Evolutionary conservation across 2,329 filamentous ascomycete genomes (phyloP).

Genomic region (Exophiala aquamarina): DNA sequence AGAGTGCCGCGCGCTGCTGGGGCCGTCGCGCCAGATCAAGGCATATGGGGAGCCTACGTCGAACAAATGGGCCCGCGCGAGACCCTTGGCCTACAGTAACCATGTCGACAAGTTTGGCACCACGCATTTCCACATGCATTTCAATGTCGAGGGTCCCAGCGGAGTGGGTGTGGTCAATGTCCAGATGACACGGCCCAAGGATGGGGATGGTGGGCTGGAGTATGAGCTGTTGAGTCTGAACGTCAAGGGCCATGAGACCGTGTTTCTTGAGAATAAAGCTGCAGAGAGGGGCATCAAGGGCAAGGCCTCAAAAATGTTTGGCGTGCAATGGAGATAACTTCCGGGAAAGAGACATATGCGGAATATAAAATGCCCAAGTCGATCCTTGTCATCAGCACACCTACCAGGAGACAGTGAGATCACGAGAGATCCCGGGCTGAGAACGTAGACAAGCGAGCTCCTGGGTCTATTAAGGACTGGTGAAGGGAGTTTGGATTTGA

Average conservation of each 20-base stretch:
- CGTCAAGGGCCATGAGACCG: slow-evolving; percentile 56
- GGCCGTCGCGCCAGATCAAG: slow-evolving; percentile 70
- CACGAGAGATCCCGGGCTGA: too few species aligned
- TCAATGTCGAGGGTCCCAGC: slow-evolving; percentile 76
- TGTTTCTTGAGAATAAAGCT: slow-evolving; percentile 46
- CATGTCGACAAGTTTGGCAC: slow-evolving; percentile 72
- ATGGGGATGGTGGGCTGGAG: slow-evolving; percentile 66
- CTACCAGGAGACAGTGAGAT: too few species aligned
- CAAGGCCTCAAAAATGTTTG: slow-evolving; percentile 50
- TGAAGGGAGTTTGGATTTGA: too few species aligned
- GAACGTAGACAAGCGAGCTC: too few species aligned
- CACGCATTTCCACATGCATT: slow-evolving; percentile 81
- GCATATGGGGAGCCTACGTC: slow-evolving; percentile 79
- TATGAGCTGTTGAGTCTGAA: slow-evolving; percentile 82
- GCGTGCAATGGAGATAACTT: slow-evolving; percentile 45
- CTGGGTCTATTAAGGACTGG: too few species aligned
- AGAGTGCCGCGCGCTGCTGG: slow-evolving; percentile 71
- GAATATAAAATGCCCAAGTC: too few species aligned
- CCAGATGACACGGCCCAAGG: slow-evolving; percentile 71
- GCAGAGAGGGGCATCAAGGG: slow-evolving; percentile 39
- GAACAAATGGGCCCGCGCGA: slow-evolving; percentile 74
- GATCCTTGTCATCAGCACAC: too few species aligned
- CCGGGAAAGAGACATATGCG: too few species aligned
- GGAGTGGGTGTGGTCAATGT: slow-evolving; percentile 72
- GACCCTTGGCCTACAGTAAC: slow-evolving; percentile 57